Conservation (phyloP, 2,329 filamentous ascomycete species). For the Stagonosporopsis chrysanthemi region DNA sequence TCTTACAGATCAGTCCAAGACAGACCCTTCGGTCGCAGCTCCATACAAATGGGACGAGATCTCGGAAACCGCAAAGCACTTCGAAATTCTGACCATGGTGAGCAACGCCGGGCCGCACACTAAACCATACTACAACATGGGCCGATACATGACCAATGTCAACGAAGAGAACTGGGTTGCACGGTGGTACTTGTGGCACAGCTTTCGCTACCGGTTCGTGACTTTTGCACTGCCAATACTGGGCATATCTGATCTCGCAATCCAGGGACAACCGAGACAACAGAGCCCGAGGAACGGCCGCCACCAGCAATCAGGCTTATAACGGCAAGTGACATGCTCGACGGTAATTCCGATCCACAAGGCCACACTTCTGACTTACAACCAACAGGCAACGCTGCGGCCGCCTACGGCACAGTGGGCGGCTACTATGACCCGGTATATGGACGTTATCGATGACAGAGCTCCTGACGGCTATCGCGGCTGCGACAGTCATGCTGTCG, state of each 20-base stretch:
- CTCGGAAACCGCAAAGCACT: constrained; percentile 57
- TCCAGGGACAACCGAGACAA: constrained; percentile 46
- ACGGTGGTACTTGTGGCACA: constrained; percentile 61
- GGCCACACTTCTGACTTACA: constrained; percentile 9
- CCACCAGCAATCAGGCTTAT: constrained; percentile 5
- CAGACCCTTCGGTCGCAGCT: constrained; percentile 37
- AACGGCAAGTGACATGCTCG: constrained; percentile 1
- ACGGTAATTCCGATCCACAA: not conserved
- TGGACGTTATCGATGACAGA: constrained; percentile 27
- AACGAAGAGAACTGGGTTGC: constrained; percentile 60
- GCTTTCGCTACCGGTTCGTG: constrained; percentile 54
- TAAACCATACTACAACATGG: constrained; percentile 52
- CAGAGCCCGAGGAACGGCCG: constrained; percentile 13
- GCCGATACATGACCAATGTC: constrained; percentile 50
- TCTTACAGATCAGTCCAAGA: constrained; percentile 49
- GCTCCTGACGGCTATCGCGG: too few relatives aligned
- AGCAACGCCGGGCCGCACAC: constrained; percentile 50
- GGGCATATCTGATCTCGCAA: not conserved
- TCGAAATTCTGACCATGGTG: constrained; percentile 54
- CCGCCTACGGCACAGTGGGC: constrained; percentile 5
- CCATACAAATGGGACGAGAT: constrained; percentile 59
- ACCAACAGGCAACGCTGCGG: constrained; percentile 8
- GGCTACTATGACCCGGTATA: constrained; percentile 38
- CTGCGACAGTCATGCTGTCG: not conserved
- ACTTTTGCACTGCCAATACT: too few relatives aligned